Base-by-base conservation (phyloP, 169 alveolate species). In the Eimeria falciformis region DNA sequence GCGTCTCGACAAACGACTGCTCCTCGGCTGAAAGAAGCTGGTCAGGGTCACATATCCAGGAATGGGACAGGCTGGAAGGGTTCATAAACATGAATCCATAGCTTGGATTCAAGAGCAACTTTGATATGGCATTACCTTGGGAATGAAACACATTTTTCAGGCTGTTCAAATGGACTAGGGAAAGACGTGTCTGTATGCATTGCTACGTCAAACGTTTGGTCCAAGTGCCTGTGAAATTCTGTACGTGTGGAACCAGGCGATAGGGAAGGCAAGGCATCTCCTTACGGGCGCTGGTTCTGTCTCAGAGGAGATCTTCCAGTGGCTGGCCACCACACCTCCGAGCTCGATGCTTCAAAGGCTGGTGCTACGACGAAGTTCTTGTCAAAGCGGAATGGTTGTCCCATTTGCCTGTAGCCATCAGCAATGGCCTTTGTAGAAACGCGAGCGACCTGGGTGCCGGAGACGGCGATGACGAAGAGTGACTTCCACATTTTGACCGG, bases 1-100 rank as follows among this genome's bases (percentile, higher is more conserved):
- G 90, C 27, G 90, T 73, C 73, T 89, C 93, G 7, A 89, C 81
- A 73, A 56, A 46, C 18, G 89, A 81, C 47, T 89, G 93, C 83
- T 89, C 93, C n/a, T 56, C 33, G 18, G 93, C 90, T 7, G 89
- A 40, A 46, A 89, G 90, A 58, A 89, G 23, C 25, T 89, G 85
- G 83, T 89, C 93, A 50, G 93, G 93, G 27, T 89, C 93, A 73
- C 93, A 89, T 7, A 89, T 17, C 93, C 93, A 89, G 5, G 93
- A 46, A 50, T 89, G 93, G 1, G 89, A 55, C 45, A 89, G 90
- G 90, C 93, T 89, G 73, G 53, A 56, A 14, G 29, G 47, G 25
- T 9, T 25, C 33, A 45, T 66, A n/a, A 18, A 40, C 4, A 18
- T 33, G 25, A n/a, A 25, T 53, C 33, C 5, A 21, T 18, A 5